phyloP scores from a whole-genome alignment of 1,284 basidiomycete genomes.

The Ganoderma sp. region DNA sequence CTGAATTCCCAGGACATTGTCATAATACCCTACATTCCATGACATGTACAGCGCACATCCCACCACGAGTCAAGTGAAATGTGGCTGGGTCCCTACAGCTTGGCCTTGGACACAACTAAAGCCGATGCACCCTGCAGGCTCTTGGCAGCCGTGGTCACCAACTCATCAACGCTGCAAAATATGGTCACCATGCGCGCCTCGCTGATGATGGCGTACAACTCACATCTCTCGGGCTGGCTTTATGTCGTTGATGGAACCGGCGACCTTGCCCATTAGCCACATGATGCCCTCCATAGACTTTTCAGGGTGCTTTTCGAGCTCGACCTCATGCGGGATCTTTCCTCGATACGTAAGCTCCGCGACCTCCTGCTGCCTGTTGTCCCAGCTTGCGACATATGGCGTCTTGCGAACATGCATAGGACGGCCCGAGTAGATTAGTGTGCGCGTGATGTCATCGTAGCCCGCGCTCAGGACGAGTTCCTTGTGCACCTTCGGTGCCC shows the following conservation, averaged over 20 bases:
- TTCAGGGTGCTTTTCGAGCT: slow-evolving; percentile 73
- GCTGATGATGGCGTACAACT: slow-evolving; percentile 34
- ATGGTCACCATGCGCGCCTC: neutral
- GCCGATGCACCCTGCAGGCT: slow-evolving; percentile 48
- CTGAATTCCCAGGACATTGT: slow-evolving; percentile 22
- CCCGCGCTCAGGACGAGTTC: slow-evolving; percentile 67
- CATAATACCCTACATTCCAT: neutral
- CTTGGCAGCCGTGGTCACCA: slow-evolving; percentile 62
- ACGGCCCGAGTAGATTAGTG: slow-evolving; percentile 83
- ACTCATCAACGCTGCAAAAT: slow-evolving; percentile 66
- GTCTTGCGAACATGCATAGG: slow-evolving; percentile 84
- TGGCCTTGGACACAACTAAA: slow-evolving; percentile 47
- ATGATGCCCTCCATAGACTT: slow-evolving; percentile 63
- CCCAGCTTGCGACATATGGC: slow-evolving; percentile 74
- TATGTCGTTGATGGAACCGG: slow-evolving; percentile 79
- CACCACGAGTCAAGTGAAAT: neutral
- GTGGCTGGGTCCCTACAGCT: slow-evolving; percentile 43
- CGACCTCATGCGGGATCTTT: slow-evolving; percentile 77
- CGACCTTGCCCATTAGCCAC: slow-evolving; percentile 89
- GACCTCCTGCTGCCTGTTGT: slow-evolving; percentile 64
- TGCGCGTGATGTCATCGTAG: slow-evolving; percentile 75
- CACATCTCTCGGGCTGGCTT: slow-evolving; percentile 84
- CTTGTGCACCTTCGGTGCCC: slow-evolving; percentile 83
- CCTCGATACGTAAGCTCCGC: slow-evolving; percentile 66
- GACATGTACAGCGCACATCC: neutral